Evolutionary conservation across 805 yeast genomes (phyloP).

Genomic region (Millerozyma acaciae): DNA sequence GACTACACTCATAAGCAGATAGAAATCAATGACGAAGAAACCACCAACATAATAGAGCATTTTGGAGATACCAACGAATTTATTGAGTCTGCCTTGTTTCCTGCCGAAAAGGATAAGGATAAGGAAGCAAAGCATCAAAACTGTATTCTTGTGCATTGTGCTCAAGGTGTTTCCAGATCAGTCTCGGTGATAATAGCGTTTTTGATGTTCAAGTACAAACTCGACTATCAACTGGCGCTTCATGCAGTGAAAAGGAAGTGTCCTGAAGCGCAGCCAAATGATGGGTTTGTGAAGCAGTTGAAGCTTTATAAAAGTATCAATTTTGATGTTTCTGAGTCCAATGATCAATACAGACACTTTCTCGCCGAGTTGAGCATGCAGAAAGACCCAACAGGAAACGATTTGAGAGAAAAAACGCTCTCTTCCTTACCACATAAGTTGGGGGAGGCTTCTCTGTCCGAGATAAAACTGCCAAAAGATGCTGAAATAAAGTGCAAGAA

Average conservation of each 20-base stretch:
- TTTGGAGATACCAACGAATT: constrained; percentile 62
- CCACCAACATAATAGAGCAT: constrained; percentile 59
- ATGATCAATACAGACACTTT: constrained; percentile 23
- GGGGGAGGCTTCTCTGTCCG: constrained; percentile 15
- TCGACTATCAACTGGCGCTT: constrained; percentile 58
- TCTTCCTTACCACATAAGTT: constrained; percentile 12
- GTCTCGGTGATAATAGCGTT: constrained; percentile 44
- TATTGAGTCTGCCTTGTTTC: constrained; percentile 59
- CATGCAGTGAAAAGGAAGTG: constrained; percentile 72
- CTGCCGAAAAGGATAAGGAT: constrained; percentile 7
- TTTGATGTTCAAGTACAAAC: constrained; percentile 50
- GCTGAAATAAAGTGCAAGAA: constrained; percentile 68
- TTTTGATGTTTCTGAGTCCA: constrained; percentile 20
- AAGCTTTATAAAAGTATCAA: constrained; percentile 48
- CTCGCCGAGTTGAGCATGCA: constrained; percentile 20
- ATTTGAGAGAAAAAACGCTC: constrained; percentile 20
- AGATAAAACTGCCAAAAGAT: constrained; percentile 7
- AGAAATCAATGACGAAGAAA: constrained; percentile 68
- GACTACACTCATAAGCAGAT: constrained; percentile 56
- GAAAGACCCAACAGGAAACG: constrained; percentile 41
- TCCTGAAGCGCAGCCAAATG: constrained; percentile 63
- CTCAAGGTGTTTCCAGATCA: constrained; percentile 51
- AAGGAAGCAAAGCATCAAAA: constrained; percentile 32
- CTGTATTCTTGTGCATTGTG: constrained; percentile 49
- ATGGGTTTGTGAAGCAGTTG: constrained; percentile 70